Base-by-base conservation (phyloP, 371 early-diverging fungal species). In the Choanephora cucurbitarum region DNA sequence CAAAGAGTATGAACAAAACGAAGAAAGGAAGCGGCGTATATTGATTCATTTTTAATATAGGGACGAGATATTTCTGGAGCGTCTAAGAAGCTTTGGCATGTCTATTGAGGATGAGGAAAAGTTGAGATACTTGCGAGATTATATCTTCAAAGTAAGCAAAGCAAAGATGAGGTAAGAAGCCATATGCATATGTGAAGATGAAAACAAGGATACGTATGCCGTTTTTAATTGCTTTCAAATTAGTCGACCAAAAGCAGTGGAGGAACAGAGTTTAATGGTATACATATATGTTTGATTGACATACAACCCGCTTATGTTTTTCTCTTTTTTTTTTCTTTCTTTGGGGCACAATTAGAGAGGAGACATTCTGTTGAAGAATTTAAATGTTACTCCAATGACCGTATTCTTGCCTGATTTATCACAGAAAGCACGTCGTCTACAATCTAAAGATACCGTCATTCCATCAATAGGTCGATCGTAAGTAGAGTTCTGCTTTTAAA, bases 61-160 rank as follows among this genome's bases (percentile, higher is more conserved):
- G 18, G 87, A 86, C 57, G 78, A 80, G 37, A 49, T 69, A 5
- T 75, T 77, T 44, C 50, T 90, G 21, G 80, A 81, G 18, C 75
- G 83, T 13, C 64, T 91, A 18, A 70, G 86, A 17, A 78, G 76
- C 14, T 69, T 90, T n/a, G 91, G 91, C 2, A 91, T 93, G 91
- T 78, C 87, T 1, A 63, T 66, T 7, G 91, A 91, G 23, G 93
- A 93, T 55, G 89, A 88, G 67, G 83, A 82, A 50, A 91, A 87
- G 49, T 75, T 93, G 6, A 62, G 72, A 19, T 75, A 72, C 11
- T 83, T 93, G 87, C 81, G 91, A 52, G 88, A 91, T 43, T 92
- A 88, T 57, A 83, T 90, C 15, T 86, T 77, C 55, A 93, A 92
- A 63, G 76, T 86, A 15, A 83, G 89, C 5, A 77, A 81, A 34